Evolutionary conservation across 192 early-diverging fungal genomes (phyloP), one percentile per base, ranked within the genome.

Genomic region (Coemansia sp.): DNA sequence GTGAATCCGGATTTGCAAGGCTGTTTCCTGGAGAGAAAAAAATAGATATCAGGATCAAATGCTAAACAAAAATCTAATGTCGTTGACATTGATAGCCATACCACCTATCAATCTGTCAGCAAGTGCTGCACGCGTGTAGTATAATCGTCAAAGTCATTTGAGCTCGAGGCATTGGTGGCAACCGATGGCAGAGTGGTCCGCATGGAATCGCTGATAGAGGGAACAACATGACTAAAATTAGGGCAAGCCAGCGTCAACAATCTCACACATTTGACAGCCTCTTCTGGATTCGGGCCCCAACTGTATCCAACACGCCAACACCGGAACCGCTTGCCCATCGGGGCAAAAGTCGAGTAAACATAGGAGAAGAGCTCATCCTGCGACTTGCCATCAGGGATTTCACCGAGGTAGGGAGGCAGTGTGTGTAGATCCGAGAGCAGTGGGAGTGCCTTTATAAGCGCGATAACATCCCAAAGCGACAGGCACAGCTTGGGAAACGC

Each of bases 271-370:
- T n/a, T 52, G 20, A 52, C 20, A 3, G 51, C 51, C 22, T 52
- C 51, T 27, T 20, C 51, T 20, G 51, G 8, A 27, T 52, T 27
- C 12, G 8, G 51, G 22, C 51, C 51, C 51, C 51, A 52, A 10
- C 20, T 52, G 20, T 52, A 52, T 20, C 51, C 51, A 27, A 52
- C 51, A 31, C 29, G 54, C 54, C 54, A 57, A 29, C 54, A 57
- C 29, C 54, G 54, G 13, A 57, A 57, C 29, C 54, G 54, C 54
- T 31, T 15, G 29, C 54, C 54, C 29, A 57, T 57, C 15, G 54
- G 54, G 24, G 54, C 54, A 31, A 33, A 57, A 16, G 24, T 57
- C 5, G 54, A 57, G 54, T 27, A 31, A 11, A 57, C 54, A 16
- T 57, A 57, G 13, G 27, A 31, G 13, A 29, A 31, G 3, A 57